A percentile compares a stretch with the other conserved stretches of the same genome.
Evolutionary conservation across 2,329 filamentous ascomycete species (phyloP).

Genomic region (Penicillium sp.): DNA sequence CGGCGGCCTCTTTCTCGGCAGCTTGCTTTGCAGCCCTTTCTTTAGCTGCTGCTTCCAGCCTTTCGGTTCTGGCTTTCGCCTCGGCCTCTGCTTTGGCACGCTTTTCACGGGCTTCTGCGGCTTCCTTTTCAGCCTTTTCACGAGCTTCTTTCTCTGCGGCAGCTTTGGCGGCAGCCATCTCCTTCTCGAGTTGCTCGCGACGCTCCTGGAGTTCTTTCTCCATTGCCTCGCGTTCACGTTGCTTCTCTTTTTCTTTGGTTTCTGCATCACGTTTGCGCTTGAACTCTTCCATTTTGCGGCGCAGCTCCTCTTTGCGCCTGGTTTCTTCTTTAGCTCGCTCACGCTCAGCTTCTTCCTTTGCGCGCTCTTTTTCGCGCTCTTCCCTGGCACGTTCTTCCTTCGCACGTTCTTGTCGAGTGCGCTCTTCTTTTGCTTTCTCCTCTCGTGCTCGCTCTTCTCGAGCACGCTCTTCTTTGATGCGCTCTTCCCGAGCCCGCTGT

Average conservation of each 20-base stretch:
- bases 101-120: slow-evolving; percentile 25
- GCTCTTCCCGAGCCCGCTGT: slow-evolving; percentile 27
- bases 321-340: slow-evolving; percentile 35
- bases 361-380: slow-evolving; percentile 2
- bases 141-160: slow-evolving; percentile 39
- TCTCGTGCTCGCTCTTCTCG: slow-evolving; percentile 18
- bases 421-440: slow-evolving; percentile 14
- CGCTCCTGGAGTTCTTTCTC: slow-evolving; percentile 43
- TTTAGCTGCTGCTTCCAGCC: slow-evolving; percentile 36
- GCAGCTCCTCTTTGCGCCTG: slow-evolving; percentile 40
- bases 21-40: slow-evolving; percentile 38
- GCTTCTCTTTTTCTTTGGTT: slow-evolving; percentile 39
- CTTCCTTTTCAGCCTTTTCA: slow-evolving; percentile 35
- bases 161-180: slow-evolving; percentile 36
- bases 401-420: slow-evolving; percentile 29
- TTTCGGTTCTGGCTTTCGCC: slow-evolving; percentile 33
- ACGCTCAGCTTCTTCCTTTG: slow-evolving; percentile 26
- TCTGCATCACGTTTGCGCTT: slow-evolving; percentile 40
- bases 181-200: slow-evolving; percentile 42
- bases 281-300: slow-evolving; percentile 42
- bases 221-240: slow-evolving; percentile 44
- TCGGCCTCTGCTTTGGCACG: slow-evolving; percentile 23
- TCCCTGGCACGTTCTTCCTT: slow-evolving; percentile 26
- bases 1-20: slow-evolving; percentile 69
- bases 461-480: slow-evolving; percentile 30